phyloP scores from a whole-genome alignment of 179 eudicot species.

The Amaranthus tricolor region DNA sequence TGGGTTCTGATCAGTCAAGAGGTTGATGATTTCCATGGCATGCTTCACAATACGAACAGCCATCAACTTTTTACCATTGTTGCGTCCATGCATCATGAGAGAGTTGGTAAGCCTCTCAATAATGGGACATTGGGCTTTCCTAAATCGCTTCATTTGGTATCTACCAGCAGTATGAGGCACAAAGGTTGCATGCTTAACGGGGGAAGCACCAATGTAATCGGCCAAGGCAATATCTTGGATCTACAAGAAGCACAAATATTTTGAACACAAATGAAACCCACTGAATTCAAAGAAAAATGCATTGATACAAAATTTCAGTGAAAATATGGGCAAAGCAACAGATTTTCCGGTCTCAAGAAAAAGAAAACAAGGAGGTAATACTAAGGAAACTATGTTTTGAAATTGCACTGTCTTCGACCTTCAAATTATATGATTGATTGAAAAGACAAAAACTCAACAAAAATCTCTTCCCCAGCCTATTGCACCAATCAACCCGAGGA shows the following conservation, averaged over 20 bases:
- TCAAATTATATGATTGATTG: too few relatives aligned
- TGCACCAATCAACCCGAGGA: too few relatives aligned
- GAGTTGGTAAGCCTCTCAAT: conserved; percentile 70
- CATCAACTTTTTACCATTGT: conserved; percentile 74
- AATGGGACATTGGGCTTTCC: conserved; percentile 77
- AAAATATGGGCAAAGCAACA: not conserved
- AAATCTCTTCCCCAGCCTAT: too few relatives aligned
- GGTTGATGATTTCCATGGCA: conserved; percentile 66
- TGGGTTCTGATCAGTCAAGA: conserved; percentile 60
- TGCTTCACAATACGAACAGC: conserved; percentile 68
- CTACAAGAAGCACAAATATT: conserved; percentile 17
- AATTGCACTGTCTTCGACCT: too few relatives aligned
- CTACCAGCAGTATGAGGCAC: conserved; percentile 73
- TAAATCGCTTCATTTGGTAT: conserved; percentile 56
- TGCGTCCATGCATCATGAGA: conserved; percentile 76
- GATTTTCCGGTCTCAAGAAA: not conserved
- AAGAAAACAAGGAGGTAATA: too few relatives aligned
- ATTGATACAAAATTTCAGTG: not conserved
- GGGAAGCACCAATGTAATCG: conserved; percentile 47
- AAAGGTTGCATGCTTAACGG: conserved; percentile 53
- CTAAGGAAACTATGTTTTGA: too few relatives aligned
- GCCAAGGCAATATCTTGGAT: conserved; percentile 44
- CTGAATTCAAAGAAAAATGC: not conserved
- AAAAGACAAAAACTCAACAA: too few relatives aligned
- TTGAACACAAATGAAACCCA: not conserved